Conservation (phyloP, 2,329 filamentous ascomycete species). For the Phoma sp. region DNA sequence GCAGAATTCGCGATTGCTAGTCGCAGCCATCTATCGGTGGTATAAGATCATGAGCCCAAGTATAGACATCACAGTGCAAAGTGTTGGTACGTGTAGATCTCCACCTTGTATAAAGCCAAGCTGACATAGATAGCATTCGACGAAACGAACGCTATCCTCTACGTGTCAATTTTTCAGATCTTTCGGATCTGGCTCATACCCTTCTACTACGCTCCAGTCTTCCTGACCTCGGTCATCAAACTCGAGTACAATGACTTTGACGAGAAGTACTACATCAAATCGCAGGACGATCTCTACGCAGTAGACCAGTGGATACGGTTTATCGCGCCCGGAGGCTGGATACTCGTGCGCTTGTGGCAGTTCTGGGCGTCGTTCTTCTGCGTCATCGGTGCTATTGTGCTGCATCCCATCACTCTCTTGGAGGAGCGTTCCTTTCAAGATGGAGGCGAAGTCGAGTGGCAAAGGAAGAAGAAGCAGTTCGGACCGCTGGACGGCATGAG, state of each 20-base stretch:
- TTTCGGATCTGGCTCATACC: slow-evolving; percentile 81
- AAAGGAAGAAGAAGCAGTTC: slow-evolving; percentile 12
- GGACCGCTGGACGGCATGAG: slow-evolving; percentile 20
- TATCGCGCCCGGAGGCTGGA: slow-evolving; percentile 63
- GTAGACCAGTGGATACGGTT: slow-evolving; percentile 78
- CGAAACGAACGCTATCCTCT: slow-evolving; percentile 68
- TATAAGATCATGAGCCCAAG: slow-evolving; percentile 82
- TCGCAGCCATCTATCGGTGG: slow-evolving; percentile 71
- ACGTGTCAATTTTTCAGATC: slow-evolving; percentile 74
- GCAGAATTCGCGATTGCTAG: slow-evolving; percentile 68
- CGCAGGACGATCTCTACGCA: slow-evolving; percentile 84
- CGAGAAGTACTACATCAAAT: slow-evolving; percentile 71
- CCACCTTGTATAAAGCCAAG: not conserved
- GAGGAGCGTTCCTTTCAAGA: slow-evolving; percentile 25
- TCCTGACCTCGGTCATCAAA: slow-evolving; percentile 71
- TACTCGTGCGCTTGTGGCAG: slow-evolving; percentile 68
- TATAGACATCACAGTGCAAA: slow-evolving; percentile 71
- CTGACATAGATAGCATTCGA: slow-evolving; percentile 67
- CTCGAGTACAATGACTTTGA: slow-evolving; percentile 57
- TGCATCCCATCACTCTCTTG: slow-evolving; percentile 55
- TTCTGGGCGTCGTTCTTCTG: slow-evolving; percentile 70
- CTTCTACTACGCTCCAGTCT: slow-evolving; percentile 72
- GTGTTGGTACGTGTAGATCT: slow-evolving; percentile 54
- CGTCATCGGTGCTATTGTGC: slow-evolving; percentile 61
- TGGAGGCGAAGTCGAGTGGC: slow-evolving; percentile 11